phyloP scores from a whole-genome alignment of 805 yeast genomes.

The Cyberlindnera veronae region DNA sequence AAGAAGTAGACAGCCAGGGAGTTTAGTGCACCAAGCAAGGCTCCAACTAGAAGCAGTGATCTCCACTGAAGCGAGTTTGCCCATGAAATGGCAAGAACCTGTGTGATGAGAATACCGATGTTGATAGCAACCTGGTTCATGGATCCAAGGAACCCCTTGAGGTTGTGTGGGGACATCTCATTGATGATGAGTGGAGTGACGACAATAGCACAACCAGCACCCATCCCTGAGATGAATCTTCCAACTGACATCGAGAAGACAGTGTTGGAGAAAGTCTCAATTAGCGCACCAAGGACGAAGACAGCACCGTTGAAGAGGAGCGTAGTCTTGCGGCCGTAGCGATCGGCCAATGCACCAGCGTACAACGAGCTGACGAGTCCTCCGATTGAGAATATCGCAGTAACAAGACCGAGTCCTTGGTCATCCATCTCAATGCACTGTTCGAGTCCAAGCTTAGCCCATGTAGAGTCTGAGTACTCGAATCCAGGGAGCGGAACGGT shows the following conservation, averaged over 20 bases:
- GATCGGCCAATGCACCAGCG: constrained; percentile 63
- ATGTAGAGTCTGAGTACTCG: constrained; percentile 22
- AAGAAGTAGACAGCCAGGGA: constrained; percentile 37
- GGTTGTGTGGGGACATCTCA: constrained; percentile 68
- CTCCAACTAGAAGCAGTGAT: constrained; percentile 58
- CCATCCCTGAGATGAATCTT: constrained; percentile 75
- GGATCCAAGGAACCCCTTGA: constrained; percentile 79
- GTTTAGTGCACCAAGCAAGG: constrained; percentile 48
- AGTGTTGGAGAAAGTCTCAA: constrained; percentile 50
- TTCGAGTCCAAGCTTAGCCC: constrained; percentile 39
- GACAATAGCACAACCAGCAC: constrained; percentile 86
- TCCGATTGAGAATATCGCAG: constrained; percentile 79
- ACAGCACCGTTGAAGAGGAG: constrained; percentile 48
- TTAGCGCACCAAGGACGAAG: constrained; percentile 57
- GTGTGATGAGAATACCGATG: constrained; percentile 79
- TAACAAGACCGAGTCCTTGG: constrained; percentile 64
- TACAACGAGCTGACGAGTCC: constrained; percentile 73
- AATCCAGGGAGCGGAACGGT: constrained; percentile 23
- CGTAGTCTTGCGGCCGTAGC: constrained; percentile 58
- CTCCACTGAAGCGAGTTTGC: constrained; percentile 74
- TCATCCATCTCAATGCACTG: constrained; percentile 58
- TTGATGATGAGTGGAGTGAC: constrained; percentile 78
- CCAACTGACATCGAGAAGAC: constrained; percentile 53
- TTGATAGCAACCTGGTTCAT: constrained; percentile 88
- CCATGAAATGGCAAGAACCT: constrained; percentile 65